A percentile compares a stretch with the other conserved stretches of the same genome.
Conservation (phyloP, 1,284 basidiomycete species). For the Leccinum fallax region DNA sequence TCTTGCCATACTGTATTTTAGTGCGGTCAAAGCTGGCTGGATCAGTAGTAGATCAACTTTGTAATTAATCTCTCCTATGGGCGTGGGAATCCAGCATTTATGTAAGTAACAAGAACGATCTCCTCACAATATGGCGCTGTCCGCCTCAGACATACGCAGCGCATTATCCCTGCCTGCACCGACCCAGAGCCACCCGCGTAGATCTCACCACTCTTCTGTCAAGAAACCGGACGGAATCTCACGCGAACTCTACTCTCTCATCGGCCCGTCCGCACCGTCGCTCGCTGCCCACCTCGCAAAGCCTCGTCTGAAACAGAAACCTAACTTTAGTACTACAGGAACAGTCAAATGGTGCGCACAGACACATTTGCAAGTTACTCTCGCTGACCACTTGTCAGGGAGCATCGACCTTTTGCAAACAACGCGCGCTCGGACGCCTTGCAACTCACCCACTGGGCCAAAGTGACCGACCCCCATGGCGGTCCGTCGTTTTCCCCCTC, state of each 20-base stretch:
- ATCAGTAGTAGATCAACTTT: too few species aligned
- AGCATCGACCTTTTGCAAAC: constrained; percentile 74
- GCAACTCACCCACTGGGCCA: constrained; percentile 71
- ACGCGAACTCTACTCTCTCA: constrained; percentile 90
- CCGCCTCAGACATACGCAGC: constrained; percentile 81
- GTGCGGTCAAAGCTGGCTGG: too few species aligned
- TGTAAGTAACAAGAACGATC: not conserved
- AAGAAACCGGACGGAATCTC: constrained; percentile 90
- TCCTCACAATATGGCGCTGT: constrained; percentile 51
- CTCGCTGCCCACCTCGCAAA: constrained; percentile 75
- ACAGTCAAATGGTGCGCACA: constrained; percentile 63
- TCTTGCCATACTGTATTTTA: too few species aligned
- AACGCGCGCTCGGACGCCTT: constrained; percentile 59
- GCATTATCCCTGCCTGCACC: constrained; percentile 61
- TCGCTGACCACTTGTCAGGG: constrained; percentile 49
- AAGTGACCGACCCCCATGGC: constrained; percentile 54
- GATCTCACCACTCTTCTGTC: constrained; percentile 23
- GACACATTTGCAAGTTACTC: not conserved
- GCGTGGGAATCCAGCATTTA: not conserved
- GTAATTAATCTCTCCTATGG: too few species aligned
- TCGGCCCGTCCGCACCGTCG: constrained; percentile 89
- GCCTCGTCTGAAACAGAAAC: constrained; percentile 87
- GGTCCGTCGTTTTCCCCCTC: constrained; percentile 43
- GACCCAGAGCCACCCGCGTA: constrained; percentile 15
- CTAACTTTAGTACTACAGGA: constrained; percentile 63